Base-by-base conservation (phyloP, 352 stramenopile genomes). In the Aphanomyces cochlioides region DNA sequence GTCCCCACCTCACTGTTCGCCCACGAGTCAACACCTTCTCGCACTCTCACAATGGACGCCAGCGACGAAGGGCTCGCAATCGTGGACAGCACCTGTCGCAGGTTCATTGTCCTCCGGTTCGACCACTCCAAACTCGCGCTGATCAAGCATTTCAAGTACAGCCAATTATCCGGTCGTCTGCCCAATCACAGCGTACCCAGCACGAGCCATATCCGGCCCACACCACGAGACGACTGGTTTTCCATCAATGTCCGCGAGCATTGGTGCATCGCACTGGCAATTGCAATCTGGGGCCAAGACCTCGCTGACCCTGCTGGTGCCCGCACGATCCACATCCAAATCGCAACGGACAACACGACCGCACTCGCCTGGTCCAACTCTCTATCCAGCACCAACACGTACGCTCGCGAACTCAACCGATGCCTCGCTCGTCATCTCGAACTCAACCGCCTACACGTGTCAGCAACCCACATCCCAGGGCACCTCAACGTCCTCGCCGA, bases 321-420 rank as follows among this genome's bases (percentile, higher is more conserved):
- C 12, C 8, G 15, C 1, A n/a, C 58, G 5, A 28, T 67, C 1
- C 53, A 78, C 19, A 34, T 79, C 3, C 64, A 67, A 6, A 74
- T 72, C 15, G 79, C 74, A 70, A 77, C 45, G 21, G 74, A 83
- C 47, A 83, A 83, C 47, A 37, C n/a, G 0, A 58, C 56, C 0
- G 74, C 74, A 0, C 75, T 77, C 0, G 38, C 59, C 0, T 74
- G 57, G 61, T 72, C 58, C 12, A 83, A 77, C 21, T 63, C 56
- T 5, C n/a, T 78, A 0, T 38, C 68, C 5, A 67, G 64, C 1
- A 41, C 47, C 0, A 75, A 79, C 45, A 0, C 6, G 0, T 47
- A 61, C 0, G 74, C 60, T 40, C 78, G 81, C 73, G 76, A 81
- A 69, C 71, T 83, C 17, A 83, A 84, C 34, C 28, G 76, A 17